Conservation (phyloP, 192 early-diverging fungal genomes). For the Rhizophagus sp. region DNA sequence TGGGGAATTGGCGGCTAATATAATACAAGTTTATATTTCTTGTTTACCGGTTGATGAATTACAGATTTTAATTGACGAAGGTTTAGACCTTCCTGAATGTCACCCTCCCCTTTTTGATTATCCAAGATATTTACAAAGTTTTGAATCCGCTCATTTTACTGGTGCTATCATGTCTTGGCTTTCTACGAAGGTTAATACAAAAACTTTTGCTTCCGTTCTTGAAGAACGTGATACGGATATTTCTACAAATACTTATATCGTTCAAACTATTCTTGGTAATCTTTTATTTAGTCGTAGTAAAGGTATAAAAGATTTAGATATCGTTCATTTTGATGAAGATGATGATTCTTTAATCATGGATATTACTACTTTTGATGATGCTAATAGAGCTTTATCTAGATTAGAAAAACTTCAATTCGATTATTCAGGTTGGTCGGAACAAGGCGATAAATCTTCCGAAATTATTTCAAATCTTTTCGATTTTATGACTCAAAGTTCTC, state of each 20-base stretch:
- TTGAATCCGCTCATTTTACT: constrained; percentile 2
- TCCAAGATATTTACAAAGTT: constrained; percentile 23
- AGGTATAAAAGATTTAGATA: constrained; percentile 6
- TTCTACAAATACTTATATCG: background rate
- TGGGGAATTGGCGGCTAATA: background rate
- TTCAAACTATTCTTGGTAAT: constrained; percentile 3
- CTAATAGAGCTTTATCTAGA: constrained; percentile 3
- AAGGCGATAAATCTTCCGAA: constrained; percentile 6
- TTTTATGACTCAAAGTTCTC: constrained; percentile 2
- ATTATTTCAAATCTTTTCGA: constrained; percentile 18
- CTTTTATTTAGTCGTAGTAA: constrained; percentile 7
- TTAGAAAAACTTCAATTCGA: constrained; percentile 21
- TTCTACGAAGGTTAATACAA: background rate
- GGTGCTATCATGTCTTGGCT: constrained; percentile 5
- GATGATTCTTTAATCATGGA: constrained; percentile 7
- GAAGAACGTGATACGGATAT: background rate
- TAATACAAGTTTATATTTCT: constrained; percentile 16
- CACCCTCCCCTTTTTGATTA: background rate
- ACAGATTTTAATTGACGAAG: constrained; percentile 6
- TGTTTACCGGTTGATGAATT: constrained; percentile 3
- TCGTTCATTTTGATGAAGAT: constrained; percentile 18
- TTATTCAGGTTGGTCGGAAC: background rate
- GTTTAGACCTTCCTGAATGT: background rate
- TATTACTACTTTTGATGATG: background rate
- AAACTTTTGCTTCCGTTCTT: background rate